Conservation (phyloP, 331 rosid genomes). For the Acacia concinna region DNA sequence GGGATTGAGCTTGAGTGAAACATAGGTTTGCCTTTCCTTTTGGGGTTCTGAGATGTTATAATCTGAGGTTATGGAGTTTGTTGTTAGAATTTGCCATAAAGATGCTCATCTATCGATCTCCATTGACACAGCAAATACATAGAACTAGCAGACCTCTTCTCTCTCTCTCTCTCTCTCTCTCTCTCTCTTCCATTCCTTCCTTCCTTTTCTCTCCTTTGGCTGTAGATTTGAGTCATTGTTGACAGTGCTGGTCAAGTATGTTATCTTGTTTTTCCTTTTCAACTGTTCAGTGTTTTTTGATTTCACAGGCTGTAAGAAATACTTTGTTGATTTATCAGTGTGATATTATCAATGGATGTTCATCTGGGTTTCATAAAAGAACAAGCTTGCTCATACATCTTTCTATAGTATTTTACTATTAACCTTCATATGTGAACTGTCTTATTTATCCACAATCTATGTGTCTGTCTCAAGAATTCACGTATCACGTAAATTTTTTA, state of each 20-base stretch:
- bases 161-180: background rate
- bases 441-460: too few species aligned
- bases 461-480: too few species aligned
- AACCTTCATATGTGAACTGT: background rate
- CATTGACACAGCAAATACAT: constrained; percentile 42
- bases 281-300: constrained; percentile 37
- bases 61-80: constrained; percentile 54
- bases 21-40: constrained; percentile 48
- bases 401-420: background rate
- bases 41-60: constrained; percentile 57
- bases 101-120: constrained; percentile 31
- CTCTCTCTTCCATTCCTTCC: constrained; percentile 5
- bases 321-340: constrained; percentile 47
- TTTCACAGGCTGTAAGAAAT: constrained; percentile 48
- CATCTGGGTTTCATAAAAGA: constrained; percentile 33
- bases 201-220: constrained; percentile 10
- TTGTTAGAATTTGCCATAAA: constrained; percentile 41
- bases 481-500: background rate
- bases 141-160: constrained; percentile 34
- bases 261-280: background rate
- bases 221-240: constrained; percentile 39
- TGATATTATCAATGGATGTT: constrained; percentile 46
- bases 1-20: constrained; percentile 53
- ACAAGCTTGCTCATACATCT: constrained; percentile 29
- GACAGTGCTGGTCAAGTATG: constrained; percentile 35